Percentiles rank a stretch among this genome's conserved stretches.
phyloP scores from a whole-genome alignment of 768 basidiomycete genomes.

The Calocybe indica region DNA sequence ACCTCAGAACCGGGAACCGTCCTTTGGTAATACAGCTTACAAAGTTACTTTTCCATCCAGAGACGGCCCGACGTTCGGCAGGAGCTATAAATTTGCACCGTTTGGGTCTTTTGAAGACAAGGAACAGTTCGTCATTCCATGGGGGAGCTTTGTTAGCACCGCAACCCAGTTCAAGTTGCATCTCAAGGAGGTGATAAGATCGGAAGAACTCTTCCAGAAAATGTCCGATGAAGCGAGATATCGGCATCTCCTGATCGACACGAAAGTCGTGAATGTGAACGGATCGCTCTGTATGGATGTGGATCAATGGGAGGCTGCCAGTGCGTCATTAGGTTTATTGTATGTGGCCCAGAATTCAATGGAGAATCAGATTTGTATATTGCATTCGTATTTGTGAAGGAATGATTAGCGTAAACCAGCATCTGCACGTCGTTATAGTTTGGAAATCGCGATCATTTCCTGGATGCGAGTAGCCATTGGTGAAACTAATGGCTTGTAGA shows the following conservation, averaged over 20 bases:
- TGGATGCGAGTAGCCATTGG: no score
- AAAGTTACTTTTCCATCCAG: background rate
- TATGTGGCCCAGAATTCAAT: background rate
- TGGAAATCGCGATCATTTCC: no score
- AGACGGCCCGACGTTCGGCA: background rate
- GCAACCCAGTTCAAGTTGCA: background rate
- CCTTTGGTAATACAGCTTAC: background rate
- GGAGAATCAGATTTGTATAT: background rate
- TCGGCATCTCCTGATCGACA: background rate
- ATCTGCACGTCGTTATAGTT: no score
- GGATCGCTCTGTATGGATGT: background rate
- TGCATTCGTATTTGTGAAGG: background rate
- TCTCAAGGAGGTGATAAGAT: background rate
- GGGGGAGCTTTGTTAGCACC: background rate
- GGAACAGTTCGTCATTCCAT: background rate
- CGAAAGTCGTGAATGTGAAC: background rate
- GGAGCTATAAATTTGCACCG: background rate
- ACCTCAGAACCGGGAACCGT: background rate
- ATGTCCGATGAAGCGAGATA: background rate
- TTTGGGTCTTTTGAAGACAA: background rate
- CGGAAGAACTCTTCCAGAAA: background rate
- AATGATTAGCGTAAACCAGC: background rate
- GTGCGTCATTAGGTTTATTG: background rate
- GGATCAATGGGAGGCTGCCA: background rate
- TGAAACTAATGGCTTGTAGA: no score